Base-by-base conservation (phyloP, 2,329 filamentous ascomycete species). In the Aspergillus pseudoviridinutans region DNA sequence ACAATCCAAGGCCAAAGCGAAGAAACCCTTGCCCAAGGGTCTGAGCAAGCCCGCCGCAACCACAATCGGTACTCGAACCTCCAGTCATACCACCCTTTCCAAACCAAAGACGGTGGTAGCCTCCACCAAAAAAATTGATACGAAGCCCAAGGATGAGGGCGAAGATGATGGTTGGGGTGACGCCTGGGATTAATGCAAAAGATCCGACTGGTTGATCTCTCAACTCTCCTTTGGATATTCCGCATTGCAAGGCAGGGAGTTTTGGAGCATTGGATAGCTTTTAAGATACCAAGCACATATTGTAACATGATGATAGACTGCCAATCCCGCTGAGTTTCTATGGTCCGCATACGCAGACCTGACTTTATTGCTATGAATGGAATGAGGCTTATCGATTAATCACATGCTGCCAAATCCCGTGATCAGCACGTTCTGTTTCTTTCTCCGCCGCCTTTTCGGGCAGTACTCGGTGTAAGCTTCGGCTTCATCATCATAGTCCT, bases 1-100 rank as follows among this genome's bases (percentile, higher is more conserved):
- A 12, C 91, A 97, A 71, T 86, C 89, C 5, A 83, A 87, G 61
- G 84, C 89, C 61, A 97, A 95, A 77, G 66, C 75, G 1, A 82
- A 82, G 65, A 94, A 90, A 63, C 78, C 87, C 2, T 71, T 97
- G 55, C 92, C 93, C 0, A 99, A 96, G 75, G 93, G 93, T 0
- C 72, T 97, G 27, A 77, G 80, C 1, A 96, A 95, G 74, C 68
- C 83, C 2, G 59, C 74, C 1, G 63, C 72, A 14, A 65, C 72
- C 8, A 65, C 73, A 63, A 67, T 68, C 9, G 63, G 71, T 3
- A 72, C 71, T 57, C 73, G 78, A 57, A 74, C 74, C 50, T 62
- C 71, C 25, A 73, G 69, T 9, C 71, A 59, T n/a, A 58, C 73
- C 17, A 78, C 75, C 2, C 61, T 68, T 12, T 60, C 71, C 1